Conservation (phyloP, 2,329 filamentous ascomycete genomes). For the Nigrospora osmanthi region DNA sequence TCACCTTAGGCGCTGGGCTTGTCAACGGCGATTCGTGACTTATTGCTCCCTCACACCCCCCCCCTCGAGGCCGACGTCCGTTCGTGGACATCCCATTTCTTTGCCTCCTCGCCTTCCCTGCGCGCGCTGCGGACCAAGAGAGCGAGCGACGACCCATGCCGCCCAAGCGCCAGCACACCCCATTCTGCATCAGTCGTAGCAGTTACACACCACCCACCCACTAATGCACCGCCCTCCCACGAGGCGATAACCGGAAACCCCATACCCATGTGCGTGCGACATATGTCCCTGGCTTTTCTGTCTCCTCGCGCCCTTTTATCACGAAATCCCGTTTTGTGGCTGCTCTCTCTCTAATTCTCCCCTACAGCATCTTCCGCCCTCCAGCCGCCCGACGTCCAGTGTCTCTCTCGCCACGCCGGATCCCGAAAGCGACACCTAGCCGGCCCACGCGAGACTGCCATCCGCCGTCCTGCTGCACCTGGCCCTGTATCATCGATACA, state of each 20-base stretch:
- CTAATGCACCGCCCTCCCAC: slow-evolving; percentile 19
- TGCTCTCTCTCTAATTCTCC: not conserved
- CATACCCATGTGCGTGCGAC: slow-evolving; percentile 16
- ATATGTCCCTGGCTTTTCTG: slow-evolving; percentile 6
- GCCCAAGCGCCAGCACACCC: slow-evolving; percentile 20
- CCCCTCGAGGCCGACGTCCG: slow-evolving; percentile 8
- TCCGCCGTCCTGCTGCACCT: slow-evolving; percentile 9
- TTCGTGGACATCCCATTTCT: slow-evolving; percentile 10
- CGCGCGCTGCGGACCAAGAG: no score
- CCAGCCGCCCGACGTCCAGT: not conserved
- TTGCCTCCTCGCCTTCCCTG: slow-evolving; percentile 14
- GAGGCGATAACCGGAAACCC: slow-evolving; percentile 17
- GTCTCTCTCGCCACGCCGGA: slow-evolving; percentile 1
- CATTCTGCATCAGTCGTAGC: slow-evolving; percentile 16
- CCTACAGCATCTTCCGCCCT: not conserved
- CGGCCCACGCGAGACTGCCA: slow-evolving; percentile 16
- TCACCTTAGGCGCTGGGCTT: slow-evolving; percentile 32
- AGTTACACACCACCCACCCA: slow-evolving; percentile 17
- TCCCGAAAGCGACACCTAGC: slow-evolving; percentile 9
- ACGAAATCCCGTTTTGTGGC: no score
- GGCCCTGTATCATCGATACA: slow-evolving; percentile 12
- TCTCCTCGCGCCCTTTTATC: not conserved
- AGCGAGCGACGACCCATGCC: slow-evolving; percentile 11
- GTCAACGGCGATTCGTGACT: slow-evolving; percentile 25
- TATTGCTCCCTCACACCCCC: slow-evolving; percentile 27